Conservation (phyloP, 345 rosid species). For the Salix koriyanagi region DNA sequence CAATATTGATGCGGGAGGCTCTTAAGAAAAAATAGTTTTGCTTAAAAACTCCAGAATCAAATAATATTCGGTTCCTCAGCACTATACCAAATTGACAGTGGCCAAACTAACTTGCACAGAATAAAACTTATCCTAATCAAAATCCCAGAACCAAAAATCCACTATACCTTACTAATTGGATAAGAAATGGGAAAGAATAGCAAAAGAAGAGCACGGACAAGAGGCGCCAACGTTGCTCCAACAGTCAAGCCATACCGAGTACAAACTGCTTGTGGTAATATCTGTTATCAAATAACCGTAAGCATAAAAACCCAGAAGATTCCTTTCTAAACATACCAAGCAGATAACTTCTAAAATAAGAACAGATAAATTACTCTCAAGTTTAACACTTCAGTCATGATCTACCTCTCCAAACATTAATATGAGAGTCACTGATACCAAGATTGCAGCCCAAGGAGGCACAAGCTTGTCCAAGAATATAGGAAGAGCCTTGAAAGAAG, state of each 20-base stretch:
- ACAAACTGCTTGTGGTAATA: slow-evolving; percentile 87
- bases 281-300: slow-evolving; percentile 38
- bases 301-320: neutral
- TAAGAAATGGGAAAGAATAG: slow-evolving; percentile 78
- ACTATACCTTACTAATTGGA: slow-evolving; percentile 86
- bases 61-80: neutral
- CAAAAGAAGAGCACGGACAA: slow-evolving; percentile 68
- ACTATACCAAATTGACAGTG: neutral
- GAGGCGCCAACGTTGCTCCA: slow-evolving; percentile 83
- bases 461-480: slow-evolving; percentile 81
- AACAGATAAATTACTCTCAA: neutral
- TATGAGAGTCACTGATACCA: slow-evolving; percentile 78
- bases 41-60: too few species aligned
- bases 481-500: slow-evolving; percentile 56
- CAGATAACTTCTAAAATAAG: neutral
- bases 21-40: too few species aligned
- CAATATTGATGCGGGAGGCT: neutral
- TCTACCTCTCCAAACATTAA: slow-evolving; percentile 84
- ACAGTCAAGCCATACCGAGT: slow-evolving; percentile 87
- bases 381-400: neutral
- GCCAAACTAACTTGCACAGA: slow-evolving; percentile 11
- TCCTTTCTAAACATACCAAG: neutral
- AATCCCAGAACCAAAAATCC: neutral
- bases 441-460: slow-evolving; percentile 75
- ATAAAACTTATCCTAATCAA: neutral